Percentiles rank a stretch among this genome's conserved stretches.
Conservation (phyloP, 139 green algal species). For the Deuterostichococcus epilithicus region DNA sequence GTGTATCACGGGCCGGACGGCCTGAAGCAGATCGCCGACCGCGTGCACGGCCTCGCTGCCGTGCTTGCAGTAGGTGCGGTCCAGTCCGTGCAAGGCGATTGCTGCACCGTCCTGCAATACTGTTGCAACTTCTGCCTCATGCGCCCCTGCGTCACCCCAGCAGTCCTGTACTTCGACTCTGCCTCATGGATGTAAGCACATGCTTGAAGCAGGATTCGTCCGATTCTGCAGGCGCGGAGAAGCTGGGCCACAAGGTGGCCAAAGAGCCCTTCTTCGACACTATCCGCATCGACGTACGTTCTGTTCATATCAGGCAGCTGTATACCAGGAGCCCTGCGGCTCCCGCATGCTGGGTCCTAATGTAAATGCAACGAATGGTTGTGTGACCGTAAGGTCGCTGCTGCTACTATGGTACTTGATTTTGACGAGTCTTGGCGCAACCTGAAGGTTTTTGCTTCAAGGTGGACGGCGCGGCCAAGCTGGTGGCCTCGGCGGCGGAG, state of each 20-base stretch:
- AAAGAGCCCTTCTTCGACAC: slow-evolving; percentile 93
- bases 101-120: too few relatives aligned
- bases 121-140: neutral
- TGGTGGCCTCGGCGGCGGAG: slow-evolving; percentile 24
- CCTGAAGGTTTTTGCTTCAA: neutral
- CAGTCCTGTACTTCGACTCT: neutral
- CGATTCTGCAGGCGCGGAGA: slow-evolving; percentile 43
- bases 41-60: slow-evolving; percentile 80
- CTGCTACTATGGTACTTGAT: slow-evolving; percentile 5
- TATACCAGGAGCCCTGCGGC: neutral
- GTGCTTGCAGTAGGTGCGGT: slow-evolving; percentile 82
- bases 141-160: neutral
- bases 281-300: slow-evolving; percentile 47
- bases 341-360: too few relatives aligned
- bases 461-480: slow-evolving; percentile 31
- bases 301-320: slow-evolving; percentile 31
- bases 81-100: too few relatives aligned
- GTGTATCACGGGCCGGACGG: slow-evolving; percentile 97
- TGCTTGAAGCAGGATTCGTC: neutral
- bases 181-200: neutral
- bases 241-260: slow-evolving; percentile 64
- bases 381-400: slow-evolving; percentile 24
- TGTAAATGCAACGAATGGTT: too few relatives aligned
- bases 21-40: slow-evolving; percentile 84
- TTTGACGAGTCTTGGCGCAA: slow-evolving; percentile 11